Percentiles rank a stretch among this genome's conserved stretches.
phyloP scores from a whole-genome alignment of 148 eudicot genomes.

The Rhododendron ovatum region DNA sequence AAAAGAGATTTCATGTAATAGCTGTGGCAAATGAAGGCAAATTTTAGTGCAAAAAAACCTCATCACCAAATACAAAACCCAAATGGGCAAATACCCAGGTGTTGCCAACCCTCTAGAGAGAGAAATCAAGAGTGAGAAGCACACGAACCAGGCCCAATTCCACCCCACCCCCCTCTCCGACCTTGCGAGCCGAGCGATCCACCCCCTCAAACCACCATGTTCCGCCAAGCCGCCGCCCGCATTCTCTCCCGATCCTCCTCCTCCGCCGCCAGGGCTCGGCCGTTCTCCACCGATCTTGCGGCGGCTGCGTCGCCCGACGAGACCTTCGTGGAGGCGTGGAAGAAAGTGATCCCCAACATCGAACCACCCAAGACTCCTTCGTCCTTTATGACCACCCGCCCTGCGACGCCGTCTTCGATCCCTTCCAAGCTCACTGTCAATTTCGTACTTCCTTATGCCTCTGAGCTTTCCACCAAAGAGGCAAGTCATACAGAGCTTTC shows the following conservation, averaged over 20 bases:
- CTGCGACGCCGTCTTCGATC: slow-evolving; percentile 36
- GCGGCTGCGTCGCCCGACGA: slow-evolving; percentile 18
- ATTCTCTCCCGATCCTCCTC: slow-evolving; percentile 20
- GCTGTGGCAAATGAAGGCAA: too few relatives aligned
- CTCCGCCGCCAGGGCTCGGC: slow-evolving; percentile 23
- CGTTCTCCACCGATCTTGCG: slow-evolving; percentile 32
- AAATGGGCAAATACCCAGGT: too few relatives aligned
- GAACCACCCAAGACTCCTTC: slow-evolving; percentile 61
- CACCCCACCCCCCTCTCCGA: slow-evolving; percentile 11
- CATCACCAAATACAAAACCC: too few relatives aligned
- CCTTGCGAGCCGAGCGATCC: slow-evolving; percentile 38
- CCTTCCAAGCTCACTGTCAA: slow-evolving; percentile 57
- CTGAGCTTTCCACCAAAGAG: slow-evolving; percentile 40
- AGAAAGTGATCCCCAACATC: slow-evolving; percentile 36
- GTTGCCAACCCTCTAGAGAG: too few relatives aligned
- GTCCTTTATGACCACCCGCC: slow-evolving; percentile 35
- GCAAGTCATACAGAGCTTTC: slow-evolving; percentile 10
- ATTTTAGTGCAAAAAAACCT: too few relatives aligned
- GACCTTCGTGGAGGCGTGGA: slow-evolving; percentile 51
- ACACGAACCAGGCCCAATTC: slow-evolving; percentile 10
- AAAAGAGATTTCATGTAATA: too few relatives aligned
- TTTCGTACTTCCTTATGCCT: slow-evolving; percentile 44
- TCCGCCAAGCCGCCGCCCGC: slow-evolving; percentile 31
- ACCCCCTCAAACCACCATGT: slow-evolving; percentile 24
- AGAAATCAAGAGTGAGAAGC: too few relatives aligned